Evolutionary conservation across 768 basidiomycete genomes (phyloP).

Genomic region (Lactarius psammicola): DNA sequence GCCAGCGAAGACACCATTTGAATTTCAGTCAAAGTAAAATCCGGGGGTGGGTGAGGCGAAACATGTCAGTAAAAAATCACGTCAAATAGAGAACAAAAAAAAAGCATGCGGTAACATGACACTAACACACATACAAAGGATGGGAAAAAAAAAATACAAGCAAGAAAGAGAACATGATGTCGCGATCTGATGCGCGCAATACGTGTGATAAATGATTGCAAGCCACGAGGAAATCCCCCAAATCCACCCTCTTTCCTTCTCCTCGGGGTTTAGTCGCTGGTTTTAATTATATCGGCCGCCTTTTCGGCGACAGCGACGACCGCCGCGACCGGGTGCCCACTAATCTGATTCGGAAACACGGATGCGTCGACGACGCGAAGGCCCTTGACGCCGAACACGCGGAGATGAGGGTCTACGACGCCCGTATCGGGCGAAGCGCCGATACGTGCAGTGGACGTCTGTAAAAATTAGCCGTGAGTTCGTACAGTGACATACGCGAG

Average conservation of each 20-base stretch:
- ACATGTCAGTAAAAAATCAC: not conserved
- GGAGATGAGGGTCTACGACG: constrained; percentile 42
- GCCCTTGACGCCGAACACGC: constrained; percentile 45
- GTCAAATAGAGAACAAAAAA: not conserved
- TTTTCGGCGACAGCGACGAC: constrained; percentile 24
- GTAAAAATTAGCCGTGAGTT: not conserved
- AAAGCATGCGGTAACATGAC: not conserved
- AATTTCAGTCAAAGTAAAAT: not conserved
- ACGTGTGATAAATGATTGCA: no score
- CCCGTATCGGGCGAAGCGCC: constrained; percentile 31
- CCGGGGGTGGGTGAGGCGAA: not conserved
- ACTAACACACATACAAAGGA: not conserved
- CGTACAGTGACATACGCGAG: not conserved
- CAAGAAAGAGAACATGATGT: not conserved
- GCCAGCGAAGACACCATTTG: not conserved
- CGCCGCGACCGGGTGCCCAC: constrained; percentile 14
- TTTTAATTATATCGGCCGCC: constrained; percentile 20
- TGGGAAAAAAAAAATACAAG: not conserved
- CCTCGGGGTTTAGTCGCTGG: not conserved
- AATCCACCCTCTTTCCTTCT: not conserved
- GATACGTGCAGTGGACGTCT: constrained; percentile 26
- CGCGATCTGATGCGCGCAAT: not conserved
- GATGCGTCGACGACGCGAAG: constrained; percentile 39
- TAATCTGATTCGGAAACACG: constrained; percentile 25
- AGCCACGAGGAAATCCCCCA: not conserved